A percentile compares a stretch with the other conserved stretches of the same genome.
These are phyloP conservation scores for Bassia scoparia DNA, from an alignment of 148 eudicot genomes.

Conservation along the genomic window DNA sequence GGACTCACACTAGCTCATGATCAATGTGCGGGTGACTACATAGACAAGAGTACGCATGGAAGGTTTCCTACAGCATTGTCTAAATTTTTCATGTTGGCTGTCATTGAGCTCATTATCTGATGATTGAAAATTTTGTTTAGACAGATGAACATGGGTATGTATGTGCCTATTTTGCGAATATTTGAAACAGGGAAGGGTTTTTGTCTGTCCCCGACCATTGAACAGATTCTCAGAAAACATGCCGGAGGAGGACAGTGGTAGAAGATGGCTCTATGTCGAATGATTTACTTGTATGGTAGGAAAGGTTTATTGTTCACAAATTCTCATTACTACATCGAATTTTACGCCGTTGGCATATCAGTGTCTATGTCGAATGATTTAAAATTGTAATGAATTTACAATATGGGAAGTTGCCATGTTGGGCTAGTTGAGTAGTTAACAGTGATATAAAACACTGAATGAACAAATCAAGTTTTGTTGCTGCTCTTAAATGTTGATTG, in stretches of 20 bases:
- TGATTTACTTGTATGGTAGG: not conserved
- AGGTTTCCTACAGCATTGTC: not conserved
- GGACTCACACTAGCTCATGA: not conserved
- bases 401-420: too few species aligned
- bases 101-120: not conserved
- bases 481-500: too few species aligned
- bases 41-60: not conserved
- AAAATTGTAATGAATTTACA: too few species aligned
- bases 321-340: not conserved
- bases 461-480: too few species aligned
- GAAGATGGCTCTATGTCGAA: not conserved
- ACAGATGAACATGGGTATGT: not conserved
- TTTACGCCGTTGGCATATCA: not conserved
- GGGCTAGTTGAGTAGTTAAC: too few species aligned
- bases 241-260: not conserved
- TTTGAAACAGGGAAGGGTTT: not conserved
- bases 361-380: too few species aligned
- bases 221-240: not conserved
- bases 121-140: not conserved
- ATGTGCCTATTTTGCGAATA: not conserved
- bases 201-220: not conserved
- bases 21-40: not conserved
- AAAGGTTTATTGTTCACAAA: not conserved
- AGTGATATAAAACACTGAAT: too few species aligned
- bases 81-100: not conserved